These are phyloP conservation scores for Phytophthora syringae DNA, from an alignment of 352 stramenopile species.

Conservation along the genomic window DNA sequence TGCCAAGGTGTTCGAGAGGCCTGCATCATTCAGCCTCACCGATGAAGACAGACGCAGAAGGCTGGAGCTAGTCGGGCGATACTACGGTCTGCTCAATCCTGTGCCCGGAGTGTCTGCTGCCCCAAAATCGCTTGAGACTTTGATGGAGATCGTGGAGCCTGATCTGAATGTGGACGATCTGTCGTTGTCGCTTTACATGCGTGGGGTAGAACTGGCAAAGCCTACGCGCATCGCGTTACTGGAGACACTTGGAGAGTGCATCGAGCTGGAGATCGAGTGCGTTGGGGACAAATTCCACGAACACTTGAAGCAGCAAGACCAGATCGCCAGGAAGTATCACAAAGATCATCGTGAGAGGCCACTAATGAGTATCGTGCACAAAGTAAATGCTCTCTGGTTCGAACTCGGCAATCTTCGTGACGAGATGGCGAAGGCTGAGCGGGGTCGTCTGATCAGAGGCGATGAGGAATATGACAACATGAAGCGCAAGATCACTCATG, in stretches of 20 bases:
- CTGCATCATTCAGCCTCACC: constrained; percentile 34
- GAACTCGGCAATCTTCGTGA: constrained; percentile 54
- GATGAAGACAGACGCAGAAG: constrained; percentile 56
- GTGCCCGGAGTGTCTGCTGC: constrained; percentile 2
- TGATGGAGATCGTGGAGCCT: constrained; percentile 70
- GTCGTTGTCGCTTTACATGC: constrained; percentile 63
- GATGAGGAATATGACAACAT: constrained; percentile 65
- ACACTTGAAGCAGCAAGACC: constrained; percentile 77
- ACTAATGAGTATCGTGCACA: constrained; percentile 40
- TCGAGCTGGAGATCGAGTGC: constrained; percentile 75
- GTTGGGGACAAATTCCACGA: constrained; percentile 65
- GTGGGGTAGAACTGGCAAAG: constrained; percentile 65
- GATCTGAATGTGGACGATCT: constrained; percentile 74
- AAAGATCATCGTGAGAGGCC: constrained; percentile 58
- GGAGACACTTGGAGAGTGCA: constrained; percentile 59
- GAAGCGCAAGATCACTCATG: constrained; percentile 56
- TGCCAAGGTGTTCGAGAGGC: constrained; percentile 54
- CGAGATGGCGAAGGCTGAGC: constrained; percentile 47
- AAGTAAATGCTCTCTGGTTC: constrained; percentile 55
- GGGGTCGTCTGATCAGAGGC: constrained; percentile 41
- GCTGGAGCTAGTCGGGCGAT: constrained; percentile 53
- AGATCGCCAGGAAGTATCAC: constrained; percentile 48
- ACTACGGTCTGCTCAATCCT: constrained; percentile 56
- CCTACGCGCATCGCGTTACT: constrained; percentile 63
- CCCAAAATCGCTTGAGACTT: constrained; percentile 32